These are phyloP conservation scores for Hirschioporus abietinus DNA, from an alignment of 768 basidiomycete species.

Conservation along the genomic window DNA sequence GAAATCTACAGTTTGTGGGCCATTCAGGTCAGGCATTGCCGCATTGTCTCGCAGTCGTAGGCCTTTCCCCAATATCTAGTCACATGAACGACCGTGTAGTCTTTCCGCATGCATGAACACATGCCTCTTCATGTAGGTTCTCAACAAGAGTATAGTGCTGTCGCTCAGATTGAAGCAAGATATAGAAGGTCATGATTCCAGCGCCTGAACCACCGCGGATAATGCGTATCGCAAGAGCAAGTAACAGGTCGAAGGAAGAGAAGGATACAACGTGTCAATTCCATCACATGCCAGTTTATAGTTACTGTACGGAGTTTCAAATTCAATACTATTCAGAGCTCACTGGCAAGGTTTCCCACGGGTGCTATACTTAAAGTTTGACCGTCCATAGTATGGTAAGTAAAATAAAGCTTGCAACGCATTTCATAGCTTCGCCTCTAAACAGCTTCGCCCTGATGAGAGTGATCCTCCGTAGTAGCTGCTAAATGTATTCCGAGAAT, in stretches of 20 bases:
- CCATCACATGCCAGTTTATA: not conserved
- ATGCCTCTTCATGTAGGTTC: not conserved
- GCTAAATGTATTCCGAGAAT: too few species aligned
- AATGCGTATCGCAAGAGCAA: not conserved
- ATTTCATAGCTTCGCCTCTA: too few species aligned
- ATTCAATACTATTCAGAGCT: not conserved
- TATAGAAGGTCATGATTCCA: not conserved
- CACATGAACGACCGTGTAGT: not conserved
- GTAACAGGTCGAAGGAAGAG: not conserved
- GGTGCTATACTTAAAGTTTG: too few species aligned
- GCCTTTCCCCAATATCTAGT: not conserved
- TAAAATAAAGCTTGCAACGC: too few species aligned
- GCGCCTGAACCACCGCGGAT: not conserved
- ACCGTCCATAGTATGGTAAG: too few species aligned
- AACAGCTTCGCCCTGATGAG: too few species aligned
- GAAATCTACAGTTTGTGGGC: not conserved
- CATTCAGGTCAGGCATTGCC: not conserved
- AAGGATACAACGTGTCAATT: not conserved
- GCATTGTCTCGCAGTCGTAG: not conserved
- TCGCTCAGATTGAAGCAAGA: not conserved
- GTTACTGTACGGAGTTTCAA: not conserved
- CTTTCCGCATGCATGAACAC: not conserved
- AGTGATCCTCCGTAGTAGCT: too few species aligned
- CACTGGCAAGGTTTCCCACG: too few species aligned
- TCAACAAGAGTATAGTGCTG: not conserved